Base-by-base conservation (phyloP, 345 rosid genomes). In the Aurinia saxatilis region DNA sequence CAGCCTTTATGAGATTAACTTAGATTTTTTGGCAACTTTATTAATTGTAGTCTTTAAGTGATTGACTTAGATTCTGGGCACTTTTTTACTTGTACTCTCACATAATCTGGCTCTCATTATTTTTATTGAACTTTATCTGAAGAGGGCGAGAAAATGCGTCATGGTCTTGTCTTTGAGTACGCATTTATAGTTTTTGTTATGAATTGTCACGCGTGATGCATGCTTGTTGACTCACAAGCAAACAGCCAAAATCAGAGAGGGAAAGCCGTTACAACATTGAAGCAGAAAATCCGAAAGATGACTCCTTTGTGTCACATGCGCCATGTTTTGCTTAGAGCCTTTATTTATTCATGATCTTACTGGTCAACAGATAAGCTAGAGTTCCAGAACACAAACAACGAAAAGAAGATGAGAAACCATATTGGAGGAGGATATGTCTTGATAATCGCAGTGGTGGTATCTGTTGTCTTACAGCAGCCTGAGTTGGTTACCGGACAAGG, bases 401-500 rank as follows among this genome's bases (percentile, higher is more conserved):
- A 21, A 30, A 31, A 36, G 6, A 61, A 50, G 34, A 65, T 64
- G 75, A 71, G 6, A 41, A 39, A 15, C 7, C 35, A 16, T 12
- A 9, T 15, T 16, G 45, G 5, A 63, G 45, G 5, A 63, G 46
- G 66, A 42, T 27, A 19, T 17, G 69, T 65, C 48, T 51, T 70
- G 27, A 17, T 66, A 30, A 50, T 19, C 38, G 17, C 72, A 21
- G 7, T 55, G 12, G 27, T 27, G 42, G 48, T 31, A 8, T 30
- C 75, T 23, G 18, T 69, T 44, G 53, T 74, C 5, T 8, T 74
- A 34, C 62, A 73, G 12, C 44, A 65, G 42, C 69, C 78, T 11
- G 46, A 44, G 14, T 16, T 73, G 44, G 71, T 57, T 7, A 74
- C 25, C 0, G 78, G 60, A 60, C 69, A 80, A 29, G 79, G 65